phyloP scores from a whole-genome alignment of 2,329 filamentous ascomycete species.

The Trichoderma arundinaceum region DNA sequence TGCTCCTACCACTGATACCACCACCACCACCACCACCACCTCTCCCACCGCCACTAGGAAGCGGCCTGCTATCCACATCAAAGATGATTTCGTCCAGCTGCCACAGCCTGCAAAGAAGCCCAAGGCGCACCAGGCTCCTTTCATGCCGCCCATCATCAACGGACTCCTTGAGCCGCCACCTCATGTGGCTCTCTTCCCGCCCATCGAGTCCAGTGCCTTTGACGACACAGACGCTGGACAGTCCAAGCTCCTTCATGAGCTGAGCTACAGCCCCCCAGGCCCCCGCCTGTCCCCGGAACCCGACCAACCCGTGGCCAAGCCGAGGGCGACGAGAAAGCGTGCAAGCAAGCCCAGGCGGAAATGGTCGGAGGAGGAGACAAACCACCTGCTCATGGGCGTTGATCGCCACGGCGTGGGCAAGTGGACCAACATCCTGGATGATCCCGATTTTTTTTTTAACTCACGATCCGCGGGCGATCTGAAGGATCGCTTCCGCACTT shows the following conservation, averaged over 20 bases:
- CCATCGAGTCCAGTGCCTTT: constrained; percentile 64
- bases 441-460: constrained; percentile 65
- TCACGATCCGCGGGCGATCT: constrained; percentile 65
- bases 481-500: constrained; percentile 70
- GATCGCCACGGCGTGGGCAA: constrained; percentile 67
- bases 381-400: constrained; percentile 65
- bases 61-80: constrained; percentile 54
- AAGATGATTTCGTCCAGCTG: constrained; percentile 68
- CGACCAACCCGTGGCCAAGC: constrained; percentile 46
- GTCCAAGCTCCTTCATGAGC: constrained; percentile 52
- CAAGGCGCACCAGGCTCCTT: constrained; percentile 60
- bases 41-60: constrained; percentile 55
- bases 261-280: constrained; percentile 42
- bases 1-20: not conserved
- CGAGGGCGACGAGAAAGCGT: constrained; percentile 52
- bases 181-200: constrained; percentile 66
- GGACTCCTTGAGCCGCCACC: constrained; percentile 67
- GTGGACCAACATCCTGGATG: constrained; percentile 69
- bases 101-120: constrained; percentile 70
- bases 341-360: constrained; percentile 64
- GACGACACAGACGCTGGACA: constrained; percentile 53
- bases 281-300: constrained; percentile 40
- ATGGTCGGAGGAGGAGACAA: constrained; percentile 70
- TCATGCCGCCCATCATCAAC: constrained; percentile 69
- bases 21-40: not conserved